Base-by-base conservation (phyloP, 306 rosid genomes). In the Trifolium pratense region DNA sequence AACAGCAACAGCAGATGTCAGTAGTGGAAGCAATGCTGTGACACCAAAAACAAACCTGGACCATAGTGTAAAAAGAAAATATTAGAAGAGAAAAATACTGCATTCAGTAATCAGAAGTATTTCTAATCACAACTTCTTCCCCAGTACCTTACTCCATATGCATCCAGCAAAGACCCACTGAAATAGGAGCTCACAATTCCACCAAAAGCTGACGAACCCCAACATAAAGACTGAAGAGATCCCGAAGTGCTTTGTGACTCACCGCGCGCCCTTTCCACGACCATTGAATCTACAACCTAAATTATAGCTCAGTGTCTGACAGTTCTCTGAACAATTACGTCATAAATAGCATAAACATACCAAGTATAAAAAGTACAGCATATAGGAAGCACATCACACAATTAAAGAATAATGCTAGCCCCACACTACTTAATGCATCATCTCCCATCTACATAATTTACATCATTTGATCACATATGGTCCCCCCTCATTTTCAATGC, bases 201-300 rank as follows among this genome's bases (percentile, higher is more conserved):
- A 77, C 99, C 99, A 82, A 89, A 86, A 72, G 99, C 93, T 3
- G 97, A 89, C 71, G 99, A 94, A 69, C 99, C 99, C 99, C 99
- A 95, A 76, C 99, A 95, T 77, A 91, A 88, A 37, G 99, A 95
- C 70, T 95, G 99, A 71, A 95, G 97, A 77, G 99, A 95, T 51
- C 99, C 99, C 7, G 97, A 90, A 77, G 86, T 87, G 81, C 97
- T 91, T 84, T 95, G 99, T 68, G 99, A 95, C 83, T 95, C 99
- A 58, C 99, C 99, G 74, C 99, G 99, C 67, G 99, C 96, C 83
- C 99, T 90, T 89, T 95, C 99, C 55, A 95, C 99, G 31, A 95
- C 99, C 99, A 95, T 92, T 78, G 99, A 95, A 87, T 95, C 99
- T 79, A 95, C 99, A 76, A 95, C 99, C 99, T 94, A 79, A 77